A percentile compares a stretch with the other conserved stretches of the same genome.
These are phyloP conservation scores for Beauveria bassiana DNA, from an alignment of 2,329 filamentous ascomycete species.

Conservation along the genomic window DNA sequence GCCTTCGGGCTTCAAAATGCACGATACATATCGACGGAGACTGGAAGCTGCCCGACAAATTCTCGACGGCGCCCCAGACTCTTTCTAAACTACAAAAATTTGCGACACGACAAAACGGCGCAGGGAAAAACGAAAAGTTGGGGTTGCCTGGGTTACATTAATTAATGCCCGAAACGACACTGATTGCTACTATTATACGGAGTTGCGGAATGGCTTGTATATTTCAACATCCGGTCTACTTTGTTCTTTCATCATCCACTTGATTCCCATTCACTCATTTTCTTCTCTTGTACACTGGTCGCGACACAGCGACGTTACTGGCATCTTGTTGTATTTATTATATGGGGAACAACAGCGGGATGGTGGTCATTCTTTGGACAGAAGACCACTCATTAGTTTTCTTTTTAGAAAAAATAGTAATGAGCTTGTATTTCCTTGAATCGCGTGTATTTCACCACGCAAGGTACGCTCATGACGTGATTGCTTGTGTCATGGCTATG, in stretches of 20 bases:
- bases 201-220: slow-evolving; percentile 6
- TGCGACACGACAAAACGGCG: background rate
- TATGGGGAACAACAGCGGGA: slow-evolving; percentile 1
- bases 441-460: background rate
- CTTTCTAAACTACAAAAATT: background rate
- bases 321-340: slow-evolving; percentile 8
- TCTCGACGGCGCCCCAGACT: slow-evolving; percentile 53
- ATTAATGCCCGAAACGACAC: slow-evolving; percentile 6
- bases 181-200: slow-evolving; percentile 6
- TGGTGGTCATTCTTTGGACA: background rate
- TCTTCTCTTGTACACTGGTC: background rate
- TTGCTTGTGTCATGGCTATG: too few relatives aligned
- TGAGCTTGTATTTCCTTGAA: background rate
- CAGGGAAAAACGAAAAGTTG: background rate
- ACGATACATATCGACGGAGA: slow-evolving; percentile 56
- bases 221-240: slow-evolving; percentile 5
- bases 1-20: slow-evolving; percentile 45
- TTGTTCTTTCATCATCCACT: slow-evolving; percentile 6
- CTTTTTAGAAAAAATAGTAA: background rate
- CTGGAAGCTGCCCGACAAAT: slow-evolving; percentile 68
- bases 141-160: background rate
- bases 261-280: background rate
- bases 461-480: background rate
- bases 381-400: background rate
- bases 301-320: background rate